Percentiles rank a stretch among this genome's conserved stretches.
Conservation (phyloP, 2,329 filamentous ascomycete species). For the Colletotrichum agaves region DNA sequence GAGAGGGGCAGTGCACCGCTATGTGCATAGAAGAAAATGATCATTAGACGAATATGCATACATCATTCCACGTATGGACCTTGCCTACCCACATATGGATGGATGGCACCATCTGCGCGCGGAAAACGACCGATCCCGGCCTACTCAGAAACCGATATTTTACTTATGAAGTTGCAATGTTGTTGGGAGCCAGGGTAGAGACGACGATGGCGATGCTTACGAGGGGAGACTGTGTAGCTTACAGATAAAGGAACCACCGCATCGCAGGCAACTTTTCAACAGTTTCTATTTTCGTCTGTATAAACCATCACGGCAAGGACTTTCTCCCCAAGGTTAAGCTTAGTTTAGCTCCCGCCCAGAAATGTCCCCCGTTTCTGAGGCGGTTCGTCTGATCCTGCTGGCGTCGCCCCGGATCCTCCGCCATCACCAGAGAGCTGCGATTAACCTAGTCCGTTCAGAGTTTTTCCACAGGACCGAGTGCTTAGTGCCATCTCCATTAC, state of each 20-base stretch:
- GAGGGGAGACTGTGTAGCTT: conserved; percentile 6
- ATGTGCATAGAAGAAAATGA: background rate
- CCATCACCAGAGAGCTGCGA: background rate
- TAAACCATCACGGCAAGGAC: background rate
- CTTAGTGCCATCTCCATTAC: too few relatives aligned
- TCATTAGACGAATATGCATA: too few relatives aligned
- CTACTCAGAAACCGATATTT: too few relatives aligned
- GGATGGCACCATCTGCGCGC: too few relatives aligned
- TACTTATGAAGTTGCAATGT: too few relatives aligned
- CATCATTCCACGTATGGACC: too few relatives aligned
- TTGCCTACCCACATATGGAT: too few relatives aligned
- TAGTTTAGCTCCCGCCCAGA: background rate
- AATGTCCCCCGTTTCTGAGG: background rate
- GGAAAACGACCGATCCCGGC: too few relatives aligned
- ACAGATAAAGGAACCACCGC: background rate
- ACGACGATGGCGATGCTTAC: too few relatives aligned
- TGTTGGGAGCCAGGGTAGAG: background rate
- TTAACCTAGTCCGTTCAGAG: background rate
- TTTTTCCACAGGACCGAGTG: background rate
- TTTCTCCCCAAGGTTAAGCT: background rate
- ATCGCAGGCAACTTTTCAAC: background rate
- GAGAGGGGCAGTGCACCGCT: background rate
- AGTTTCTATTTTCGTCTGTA: conserved; percentile 13
- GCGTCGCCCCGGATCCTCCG: background rate
- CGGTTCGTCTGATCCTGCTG: conserved; percentile 7